Evolutionary conservation across 257 asterid species (phyloP), one percentile per base, ranked within the genome.

Genomic region (Schizonepeta tenuifolia): DNA sequence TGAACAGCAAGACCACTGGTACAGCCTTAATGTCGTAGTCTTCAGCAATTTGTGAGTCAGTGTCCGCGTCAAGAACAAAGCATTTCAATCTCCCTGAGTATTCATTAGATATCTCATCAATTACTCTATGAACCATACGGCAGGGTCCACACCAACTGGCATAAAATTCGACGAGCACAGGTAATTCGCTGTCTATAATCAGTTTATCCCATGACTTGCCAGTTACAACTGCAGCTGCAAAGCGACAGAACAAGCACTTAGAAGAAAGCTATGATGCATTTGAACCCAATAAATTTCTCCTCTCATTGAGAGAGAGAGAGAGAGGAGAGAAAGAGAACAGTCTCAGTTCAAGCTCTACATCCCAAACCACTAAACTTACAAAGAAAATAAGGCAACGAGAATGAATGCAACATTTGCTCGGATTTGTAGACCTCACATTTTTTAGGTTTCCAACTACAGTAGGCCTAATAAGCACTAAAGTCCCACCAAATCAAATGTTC

Each of bases 141-240:
- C 97, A 94, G 15, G 97, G 99, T 26, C 97, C 99, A 73, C 97
- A 94, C 97, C 99, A 94, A 71, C 91, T 86, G 28, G 98, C 87
- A 18, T 87, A 85, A 69, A 94, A 91, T 70, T 91, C 97, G 18
- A 94, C 97, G 1, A 91, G 95, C 44, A 91, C 99, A 9, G 97
- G 93, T 8, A 67, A 14, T 10, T 89, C 88, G 22, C 97, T 91
- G 46, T 70, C 68, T 63, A 87, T 59, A 59, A 94, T 73, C 80
- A 86, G 77, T 63, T 89, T 83, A 65, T 89, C 86, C 96, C 96
- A 89, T 20, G 98, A 89, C 58, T 82, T 87, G 46, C 87, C 84
- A 31, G 93, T 88, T 44, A 93, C 90, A 14, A 70, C 80, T 36
- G 80, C 67, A 79, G 89, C 97, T 93, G 87, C 77, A 86, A 9